phyloP scores from a whole-genome alignment of 1,284 basidiomycete genomes.

The Pseudozyma sp. region DNA sequence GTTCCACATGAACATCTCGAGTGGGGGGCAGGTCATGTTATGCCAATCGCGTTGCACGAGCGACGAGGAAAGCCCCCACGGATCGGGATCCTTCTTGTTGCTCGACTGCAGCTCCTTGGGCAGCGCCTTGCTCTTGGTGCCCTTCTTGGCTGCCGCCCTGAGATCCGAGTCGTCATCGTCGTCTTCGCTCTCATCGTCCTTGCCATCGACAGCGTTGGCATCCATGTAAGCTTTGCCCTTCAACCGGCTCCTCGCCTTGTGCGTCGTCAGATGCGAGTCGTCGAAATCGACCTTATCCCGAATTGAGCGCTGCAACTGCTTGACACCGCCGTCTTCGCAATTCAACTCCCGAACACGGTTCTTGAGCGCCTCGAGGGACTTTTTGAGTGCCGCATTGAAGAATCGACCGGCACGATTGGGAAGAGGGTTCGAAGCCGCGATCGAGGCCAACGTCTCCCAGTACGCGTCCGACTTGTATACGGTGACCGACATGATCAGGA shows the following conservation, averaged over 20 bases:
- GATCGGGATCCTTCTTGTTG: slow-evolving; percentile 40
- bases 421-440: slow-evolving; percentile 52
- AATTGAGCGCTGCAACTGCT: slow-evolving; percentile 28
- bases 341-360: slow-evolving; percentile 53
- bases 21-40: slow-evolving; percentile 81
- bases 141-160: slow-evolving; percentile 65
- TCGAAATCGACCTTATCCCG: slow-evolving; percentile 46
- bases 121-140: slow-evolving; percentile 61
- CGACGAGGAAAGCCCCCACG: slow-evolving; percentile 78
- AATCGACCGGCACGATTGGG: slow-evolving; percentile 51
- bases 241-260: slow-evolving; percentile 47
- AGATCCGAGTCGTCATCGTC: slow-evolving; percentile 67
- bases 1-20: slow-evolving; percentile 82
- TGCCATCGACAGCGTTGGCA: slow-evolving; percentile 69
- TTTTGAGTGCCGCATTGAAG: slow-evolving; percentile 57
- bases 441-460: slow-evolving; percentile 53
- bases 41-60: slow-evolving; percentile 80
- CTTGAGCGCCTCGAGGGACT: slow-evolving; percentile 48
- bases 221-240: slow-evolving; percentile 51
- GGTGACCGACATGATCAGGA: slow-evolving; percentile 87
- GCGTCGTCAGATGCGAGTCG: slow-evolving; percentile 44
- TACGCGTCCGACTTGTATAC: slow-evolving; percentile 75
- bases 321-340: slow-evolving; percentile 13
- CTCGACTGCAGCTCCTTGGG: slow-evolving; percentile 46
- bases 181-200: slow-evolving; percentile 71